Evolutionary conservation across 192 early-diverging fungal genomes (phyloP), one percentile per base, ranked within the genome.

Genomic region (Coemansia furcata): DNA sequence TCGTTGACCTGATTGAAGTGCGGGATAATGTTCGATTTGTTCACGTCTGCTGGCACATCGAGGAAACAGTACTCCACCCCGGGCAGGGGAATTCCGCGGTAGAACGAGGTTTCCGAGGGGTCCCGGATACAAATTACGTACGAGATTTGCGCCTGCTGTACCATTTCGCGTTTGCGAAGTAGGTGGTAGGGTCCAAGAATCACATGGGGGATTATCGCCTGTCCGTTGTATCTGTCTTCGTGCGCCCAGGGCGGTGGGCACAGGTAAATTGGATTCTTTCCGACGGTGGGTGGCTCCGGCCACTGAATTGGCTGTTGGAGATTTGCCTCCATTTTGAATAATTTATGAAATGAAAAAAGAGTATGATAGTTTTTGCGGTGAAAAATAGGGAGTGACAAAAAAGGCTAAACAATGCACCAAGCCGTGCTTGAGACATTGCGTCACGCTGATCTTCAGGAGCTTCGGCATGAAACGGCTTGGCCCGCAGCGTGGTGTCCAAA

Each of bases 51-150:
- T 8, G 91, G 89, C 5, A 94, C 91, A 35, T 91, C 86, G 38
- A 94, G 87, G 32, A 86, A 80, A 11, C 87, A 82, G 65, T 89
- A 91, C 50, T 83, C 63, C 66, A 91, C 85, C n/a, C 84, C 73
- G 4, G 77, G 82, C 5, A 85, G 87, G 52, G 86, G 76, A 42
- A 83, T 43, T 12, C 65, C 54, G 4, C 85, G 79, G 44, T 94
- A 82, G 42, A 93, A 76, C n/a, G 73, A 68, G 21, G 72, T 63
- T 76, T 96, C 94, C 1, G 84, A 84, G 17, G 69, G 65, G 68
- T 94, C 94, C 6, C 91, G 80, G 62, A 95, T 87, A 21, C 87
- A 89, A 15, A 96, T 77, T 14, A 95, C 84, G 62, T 95, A 93
- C 10, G 92, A 88, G 50, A 97, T 90, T 14, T 82, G 79, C 4